Base-by-base conservation (phyloP, 768 basidiomycete genomes). In the Tricholoma hemisulphureum region DNA sequence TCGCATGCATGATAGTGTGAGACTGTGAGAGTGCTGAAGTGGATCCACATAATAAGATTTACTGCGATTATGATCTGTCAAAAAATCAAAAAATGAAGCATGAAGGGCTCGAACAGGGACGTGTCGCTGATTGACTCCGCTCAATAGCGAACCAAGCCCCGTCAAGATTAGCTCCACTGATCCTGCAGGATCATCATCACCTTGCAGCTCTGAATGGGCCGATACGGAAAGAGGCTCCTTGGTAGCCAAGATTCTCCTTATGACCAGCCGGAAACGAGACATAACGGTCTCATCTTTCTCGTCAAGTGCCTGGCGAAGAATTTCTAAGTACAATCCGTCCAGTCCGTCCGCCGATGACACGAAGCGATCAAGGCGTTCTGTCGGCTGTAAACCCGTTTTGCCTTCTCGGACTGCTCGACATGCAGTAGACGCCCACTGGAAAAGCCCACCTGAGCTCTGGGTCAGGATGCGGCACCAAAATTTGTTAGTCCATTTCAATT, bases 1-100 rank as follows among this genome's bases (percentile, higher is more conserved):
- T 18, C 37, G 16, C 20, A 64, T 28, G 31, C 60, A 64, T 28
- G 26, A 34, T 2, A n/a, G 39, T 16, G 39, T 16, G 20, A 50
- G 39, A 13, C 24, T 46, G 10, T 20, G 2, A 18, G 16, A 4
- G 11, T 20, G 20, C 21, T 46, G 20, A 21, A 11, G 11, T 2
- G 45, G 10, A 4, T 46, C 45, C 2, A 46, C 45, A 46, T 16
- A 24, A 46, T n/a, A 46, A 3, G 24, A 21, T 20, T 24, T 24
- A 20, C 45, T 46, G 2, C 45, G n/a, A 4, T 9, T 46, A 4
- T 16, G 4, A 18, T 46, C 18, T 24, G 6, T 18, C 45, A 46
- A 20, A 18, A 46, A 46, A 20, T 46, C 45, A 21, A 11, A 11
- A 29, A 51, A 51, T 26, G 49, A 51, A 16, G 49, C 11, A 13